Evolutionary conservation across 495 filamentous ascomycete genomes (phyloP), one percentile per base, ranked within the genome.

Genomic region (Pseudevernia furfuracea): DNA sequence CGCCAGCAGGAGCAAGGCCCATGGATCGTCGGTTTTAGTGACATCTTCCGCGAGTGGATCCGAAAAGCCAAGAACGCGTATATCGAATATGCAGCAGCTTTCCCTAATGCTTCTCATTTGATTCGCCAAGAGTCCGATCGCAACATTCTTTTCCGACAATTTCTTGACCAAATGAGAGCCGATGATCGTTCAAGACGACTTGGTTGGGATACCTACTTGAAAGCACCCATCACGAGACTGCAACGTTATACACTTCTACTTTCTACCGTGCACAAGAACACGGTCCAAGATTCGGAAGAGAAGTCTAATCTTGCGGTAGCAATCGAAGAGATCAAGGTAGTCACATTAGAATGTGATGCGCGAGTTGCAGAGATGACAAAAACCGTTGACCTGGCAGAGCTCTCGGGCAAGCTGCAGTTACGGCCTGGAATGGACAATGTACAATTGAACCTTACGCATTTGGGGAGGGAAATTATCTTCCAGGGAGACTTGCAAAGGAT

Each of bases 21-120:
- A 0, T 97, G 91, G 81, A 87, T 99, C 65, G 81, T 83, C 53
- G 94, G 95, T 12, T 96, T 97, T 74, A 96, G 92, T 71, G 94
- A 97, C 68, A 91, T 99, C 61, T 99, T 99, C 78, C 81, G 94
- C 64, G 95, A 99, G 75, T 99, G 94, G 94, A 96, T 99, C 68
- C 84, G 94, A 59, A 97, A 97, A 75, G 94, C 95, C 3, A 90
- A 88, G 75, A 75, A 77, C 8, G 86, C 89, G 2, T 99, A 97
- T 75, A 86, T 97, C 65, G 92, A 92, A 52, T 99, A 97, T 75
- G 91, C 93, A 58, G 87, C 89, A 1, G 86, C 85, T 0, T 97
- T 91, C 63, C 93, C 94, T 1, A 83, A 89, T 55, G 94, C 94
- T 0, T 87, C 82, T 41, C 92, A 89, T 74, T 76, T 91, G 46